Evolutionary conservation across 2,329 filamentous ascomycete species (phyloP), one percentile per base, ranked within the genome.

Genomic region (Trichophyton simii): DNA sequence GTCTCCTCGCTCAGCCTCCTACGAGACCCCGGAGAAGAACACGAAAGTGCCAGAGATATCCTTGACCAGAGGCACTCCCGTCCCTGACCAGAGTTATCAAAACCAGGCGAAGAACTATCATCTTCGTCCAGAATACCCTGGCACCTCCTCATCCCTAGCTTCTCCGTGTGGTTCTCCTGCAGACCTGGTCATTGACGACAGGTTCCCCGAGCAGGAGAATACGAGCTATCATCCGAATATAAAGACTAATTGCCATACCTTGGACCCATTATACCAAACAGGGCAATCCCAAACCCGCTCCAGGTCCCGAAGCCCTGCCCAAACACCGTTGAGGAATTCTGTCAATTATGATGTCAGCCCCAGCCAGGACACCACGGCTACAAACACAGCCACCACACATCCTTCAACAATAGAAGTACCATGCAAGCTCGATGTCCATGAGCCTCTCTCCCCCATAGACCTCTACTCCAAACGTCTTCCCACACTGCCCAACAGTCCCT

Each of bases 401-500:
- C 34, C 3, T 28, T 20, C 13, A n/a, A 55, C 50, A 13, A 7
- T 36, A 22, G 50, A 55, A 9, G 50, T 55, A 2, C 31, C 50
- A 5, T 55, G 31, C 28, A 55, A 55, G n/a, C 50, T 36, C 28
- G 31, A 55, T 3, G 28, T 11, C 50, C 28, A 54, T 25, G 50
- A 28, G 25, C 22, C 50, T 36, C 15, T 15, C 8, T 55, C 50
- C 9, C 50, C 25, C 25, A 55, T 20, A 0, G 28, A 55, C 8
- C 50, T 55, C n/a, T 55, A 55, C 28, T 38, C 73, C 18, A 78
- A 78, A 63, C 68, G 76, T 46, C 69, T 78, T 22, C 76, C 76
- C 4, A 77, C 76, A 6, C 68, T 78, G 20, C 76, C 76, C 7
- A 78, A 78, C 63, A 75, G 75, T 3, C 76, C 76, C 31, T 78